A percentile compares a stretch with the other conserved stretches of the same genome.
Evolutionary conservation across 257 asterid species (phyloP).

Genomic region (Hygrophila difformis): DNA sequence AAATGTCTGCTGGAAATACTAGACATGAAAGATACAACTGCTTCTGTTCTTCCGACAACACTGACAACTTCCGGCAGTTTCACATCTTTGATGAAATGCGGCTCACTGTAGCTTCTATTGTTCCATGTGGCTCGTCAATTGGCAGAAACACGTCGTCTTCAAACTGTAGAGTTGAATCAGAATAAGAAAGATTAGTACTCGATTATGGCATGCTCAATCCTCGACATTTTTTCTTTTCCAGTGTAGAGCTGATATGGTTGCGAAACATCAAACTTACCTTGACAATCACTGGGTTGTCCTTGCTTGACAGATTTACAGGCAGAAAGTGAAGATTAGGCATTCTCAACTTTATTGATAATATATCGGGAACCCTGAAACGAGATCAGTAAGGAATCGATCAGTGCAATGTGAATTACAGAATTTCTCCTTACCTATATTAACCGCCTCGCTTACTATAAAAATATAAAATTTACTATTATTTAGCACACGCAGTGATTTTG

Average conservation of each 20-base stretch:
- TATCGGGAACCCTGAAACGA: slow-evolving; percentile 69
- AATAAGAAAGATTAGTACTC: not conserved
- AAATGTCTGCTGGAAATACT: no score
- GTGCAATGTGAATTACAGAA: no score
- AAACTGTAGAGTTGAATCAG: slow-evolving; percentile 39
- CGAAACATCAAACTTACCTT: slow-evolving; percentile 49
- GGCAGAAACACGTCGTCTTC: slow-evolving; percentile 86
- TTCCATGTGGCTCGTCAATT: slow-evolving; percentile 91
- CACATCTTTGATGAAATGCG: slow-evolving; percentile 74
- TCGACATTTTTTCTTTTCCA: no score
- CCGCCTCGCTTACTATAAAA: no score
- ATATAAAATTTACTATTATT: no score
- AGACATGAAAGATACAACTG: no score
- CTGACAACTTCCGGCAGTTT: no score
- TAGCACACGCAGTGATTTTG: no score
- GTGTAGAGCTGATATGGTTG: no score
- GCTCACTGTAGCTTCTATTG: slow-evolving; percentile 80
- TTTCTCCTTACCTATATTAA: no score
- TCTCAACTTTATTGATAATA: slow-evolving; percentile 53
- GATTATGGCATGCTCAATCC: no score
- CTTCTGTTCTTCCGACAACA: no score
- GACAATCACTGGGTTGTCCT: slow-evolving; percentile 61
- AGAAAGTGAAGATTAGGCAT: slow-evolving; percentile 96
- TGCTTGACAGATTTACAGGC: slow-evolving; percentile 85
- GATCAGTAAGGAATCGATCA: slow-evolving; percentile 10